Conservation (phyloP, 345 rosid genomes). For the Citrus mangshanensis region DNA sequence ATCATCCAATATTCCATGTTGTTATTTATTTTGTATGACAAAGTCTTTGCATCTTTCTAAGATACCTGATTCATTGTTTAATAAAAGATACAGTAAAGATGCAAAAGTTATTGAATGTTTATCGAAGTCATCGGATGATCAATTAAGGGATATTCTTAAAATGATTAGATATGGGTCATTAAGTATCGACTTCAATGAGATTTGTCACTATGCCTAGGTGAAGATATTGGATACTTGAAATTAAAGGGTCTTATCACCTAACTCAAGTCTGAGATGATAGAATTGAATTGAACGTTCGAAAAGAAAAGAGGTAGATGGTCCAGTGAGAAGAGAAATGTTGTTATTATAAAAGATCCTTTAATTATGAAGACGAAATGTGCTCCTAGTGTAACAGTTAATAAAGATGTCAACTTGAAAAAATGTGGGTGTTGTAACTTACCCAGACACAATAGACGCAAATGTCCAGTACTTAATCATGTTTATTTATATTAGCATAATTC, state of each 20-base stretch:
- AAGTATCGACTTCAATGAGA: background rate
- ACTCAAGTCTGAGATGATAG: background rate
- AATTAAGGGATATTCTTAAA: background rate
- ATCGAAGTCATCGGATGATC: background rate
- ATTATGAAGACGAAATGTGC: background rate
- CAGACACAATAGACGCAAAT: background rate
- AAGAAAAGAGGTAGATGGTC: background rate
- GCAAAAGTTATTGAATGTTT: background rate
- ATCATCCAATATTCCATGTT: background rate
- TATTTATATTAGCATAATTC: no score
- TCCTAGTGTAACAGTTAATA: background rate
- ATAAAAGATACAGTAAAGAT: background rate
- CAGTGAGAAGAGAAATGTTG: background rate
- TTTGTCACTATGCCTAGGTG: background rate
- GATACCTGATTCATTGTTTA: background rate
- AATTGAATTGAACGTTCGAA: rapidly evolving
- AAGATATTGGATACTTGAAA: background rate
- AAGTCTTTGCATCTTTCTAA: background rate
- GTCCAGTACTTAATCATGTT: no score
- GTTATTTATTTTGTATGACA: background rate
- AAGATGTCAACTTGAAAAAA: background rate
- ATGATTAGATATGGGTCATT: background rate
- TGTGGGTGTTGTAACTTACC: background rate
- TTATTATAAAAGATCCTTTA: background rate
- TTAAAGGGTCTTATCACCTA: background rate